phyloP scores from a whole-genome alignment of 257 asterid species.

The Primulina eburnea region DNA sequence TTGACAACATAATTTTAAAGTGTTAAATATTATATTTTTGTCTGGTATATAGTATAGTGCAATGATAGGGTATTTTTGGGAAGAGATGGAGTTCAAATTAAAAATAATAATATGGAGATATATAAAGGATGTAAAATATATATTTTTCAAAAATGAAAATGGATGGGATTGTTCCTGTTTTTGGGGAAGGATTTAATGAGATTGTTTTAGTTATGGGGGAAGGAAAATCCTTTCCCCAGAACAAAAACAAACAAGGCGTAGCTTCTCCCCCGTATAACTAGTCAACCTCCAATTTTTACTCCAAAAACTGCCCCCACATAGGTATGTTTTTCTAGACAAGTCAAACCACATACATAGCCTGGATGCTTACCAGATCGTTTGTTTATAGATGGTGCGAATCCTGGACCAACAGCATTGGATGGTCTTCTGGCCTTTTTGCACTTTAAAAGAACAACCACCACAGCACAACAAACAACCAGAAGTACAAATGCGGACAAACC shows the following conservation, averaged over 20 bases:
- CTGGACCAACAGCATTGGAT: conserved; percentile 84
- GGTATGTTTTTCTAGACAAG: conserved; percentile 11
- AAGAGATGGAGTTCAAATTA: not conserved
- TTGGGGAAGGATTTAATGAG: not conserved
- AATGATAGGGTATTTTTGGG: not conserved
- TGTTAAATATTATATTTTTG: too few relatives aligned
- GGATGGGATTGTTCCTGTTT: not conserved
- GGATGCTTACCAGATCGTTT: conserved; percentile 70
- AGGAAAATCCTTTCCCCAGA: not conserved
- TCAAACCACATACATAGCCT: not conserved
- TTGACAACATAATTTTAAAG: too few relatives aligned
- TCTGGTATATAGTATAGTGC: not conserved
- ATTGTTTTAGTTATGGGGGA: not conserved
- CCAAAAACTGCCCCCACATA: not conserved
- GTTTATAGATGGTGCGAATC: conserved; percentile 53
- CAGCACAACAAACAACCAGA: conserved; percentile 73
- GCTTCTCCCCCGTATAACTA: not conserved
- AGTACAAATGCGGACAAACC: conserved; percentile 76
- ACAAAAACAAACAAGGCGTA: not conserved
- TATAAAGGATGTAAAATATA: too few relatives aligned
- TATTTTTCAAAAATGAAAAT: not conserved
- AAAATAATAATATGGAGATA: not conserved
- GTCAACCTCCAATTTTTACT: conserved; percentile 6
- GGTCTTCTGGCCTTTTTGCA: conserved; percentile 68
- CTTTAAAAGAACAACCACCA: conserved; percentile 59